Percentiles rank a stretch among this genome's conserved stretches.
These are phyloP conservation scores for Xylariaceae sp. DNA, from an alignment of 2,329 filamentous ascomycete genomes.

Conservation along the genomic window DNA sequence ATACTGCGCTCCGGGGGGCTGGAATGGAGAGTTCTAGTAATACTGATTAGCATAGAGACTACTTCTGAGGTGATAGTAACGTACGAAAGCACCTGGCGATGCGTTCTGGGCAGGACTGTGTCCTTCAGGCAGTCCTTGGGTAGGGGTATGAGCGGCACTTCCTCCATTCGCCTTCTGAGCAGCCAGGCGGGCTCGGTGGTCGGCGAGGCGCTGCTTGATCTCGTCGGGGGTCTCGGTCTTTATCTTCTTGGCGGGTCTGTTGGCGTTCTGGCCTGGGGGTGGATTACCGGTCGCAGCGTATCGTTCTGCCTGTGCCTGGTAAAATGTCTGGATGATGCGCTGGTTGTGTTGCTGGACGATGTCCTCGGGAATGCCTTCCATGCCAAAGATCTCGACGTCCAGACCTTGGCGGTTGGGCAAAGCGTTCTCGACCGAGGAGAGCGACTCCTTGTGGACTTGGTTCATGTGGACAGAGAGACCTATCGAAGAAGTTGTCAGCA, in stretches of 20 bases:
- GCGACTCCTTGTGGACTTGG: slow-evolving; percentile 93
- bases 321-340: slow-evolving; percentile 79
- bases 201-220: slow-evolving; percentile 74
- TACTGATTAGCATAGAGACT: background rate
- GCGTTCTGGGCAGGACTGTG: slow-evolving; percentile 50
- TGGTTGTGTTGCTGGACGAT: slow-evolving; percentile 79
- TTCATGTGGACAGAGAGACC: slow-evolving; percentile 96
- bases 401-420: slow-evolving; percentile 79
- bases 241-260: slow-evolving; percentile 66
- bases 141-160: slow-evolving; percentile 46
- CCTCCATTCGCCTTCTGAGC: slow-evolving; percentile 57
- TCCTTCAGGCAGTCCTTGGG: slow-evolving; percentile 37
- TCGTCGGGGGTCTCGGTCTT: slow-evolving; percentile 73
- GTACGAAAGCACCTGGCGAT: slow-evolving; percentile 56
- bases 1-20: slow-evolving; percentile 37
- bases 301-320: slow-evolving; percentile 78
- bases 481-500: slow-evolving; percentile 32
- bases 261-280: slow-evolving; percentile 59
- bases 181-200: slow-evolving; percentile 66
- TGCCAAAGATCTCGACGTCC: slow-evolving; percentile 95
- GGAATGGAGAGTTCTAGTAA: slow-evolving; percentile 40
- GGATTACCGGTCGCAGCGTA: slow-evolving; percentile 81
- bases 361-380: slow-evolving; percentile 92
- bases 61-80: slow-evolving; percentile 29
- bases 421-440: slow-evolving; percentile 86